Base-by-base conservation (phyloP, 2,329 filamentous ascomycete genomes). In the Aspergillus quadricinctus region DNA sequence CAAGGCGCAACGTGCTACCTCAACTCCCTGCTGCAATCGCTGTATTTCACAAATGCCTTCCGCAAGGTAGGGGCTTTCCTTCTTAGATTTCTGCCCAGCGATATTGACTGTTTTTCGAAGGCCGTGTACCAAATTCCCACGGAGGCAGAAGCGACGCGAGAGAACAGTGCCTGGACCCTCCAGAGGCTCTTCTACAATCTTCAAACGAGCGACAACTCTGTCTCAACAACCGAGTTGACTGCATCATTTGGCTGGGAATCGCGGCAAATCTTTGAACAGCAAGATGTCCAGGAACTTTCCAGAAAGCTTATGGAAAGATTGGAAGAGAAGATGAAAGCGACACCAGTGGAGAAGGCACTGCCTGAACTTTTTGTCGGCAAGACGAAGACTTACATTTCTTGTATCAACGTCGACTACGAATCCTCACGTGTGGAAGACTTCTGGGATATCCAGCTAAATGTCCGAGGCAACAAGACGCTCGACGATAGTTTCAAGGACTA, bases 241-340 rank as follows among this genome's bases (percentile, higher is more conserved):
- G 90, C 91, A 64, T 97, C 94, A 0, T 99, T 99, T 72, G 94
- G 94, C 25, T 99, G 94, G 94, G 93, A 99, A 68, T 96, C 93
- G 2, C 86, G 92, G 62, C 93, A 99, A 70, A 96, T 97, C 53
- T 99, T 99, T 66, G 93, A 97, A 76, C 94, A 99, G 72, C 94
- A 99, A 74, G 94, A 99, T 75, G 94, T 99, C 8, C 94, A 99
- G 72, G 94, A 99, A 72, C 80, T 99, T 35, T 97, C 92, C 35
- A 85, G 95, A 56, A 96, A 97, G 72, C 81, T 99, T 60, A 99
- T 99, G 89, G 94, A 99, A 75, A 88, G 90, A 57, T 88, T 99
- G 77, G 95, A 99, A 71, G 89, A 94, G 69, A 93, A 90, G 72
- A 99, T 99, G 95, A 99, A 99, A 76, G 93, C 91, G 48, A 97